Percentiles rank a stretch among this genome's conserved stretches.
Conservation (phyloP, 2,329 filamentous ascomycete genomes). For the Penicillium psychrosexuale region DNA sequence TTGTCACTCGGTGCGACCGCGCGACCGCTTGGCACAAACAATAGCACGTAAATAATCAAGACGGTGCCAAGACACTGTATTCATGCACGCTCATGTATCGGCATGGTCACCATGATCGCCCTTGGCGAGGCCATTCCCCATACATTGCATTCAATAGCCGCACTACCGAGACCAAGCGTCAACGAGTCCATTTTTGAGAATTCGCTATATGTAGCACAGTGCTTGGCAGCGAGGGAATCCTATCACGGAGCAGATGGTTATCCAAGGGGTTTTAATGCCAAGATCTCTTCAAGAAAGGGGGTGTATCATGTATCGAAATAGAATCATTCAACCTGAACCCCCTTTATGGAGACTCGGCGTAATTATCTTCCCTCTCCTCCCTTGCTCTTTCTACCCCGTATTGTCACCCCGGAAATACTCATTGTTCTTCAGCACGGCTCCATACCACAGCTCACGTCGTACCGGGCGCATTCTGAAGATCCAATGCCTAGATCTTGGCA, state of each 20-base stretch:
- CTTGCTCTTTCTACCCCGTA: slow-evolving; percentile 7
- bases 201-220: neutral
- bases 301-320: neutral
- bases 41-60: slow-evolving; percentile 6
- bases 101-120: slow-evolving; percentile 13
- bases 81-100: neutral
- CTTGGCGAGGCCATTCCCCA: slow-evolving; percentile 6
- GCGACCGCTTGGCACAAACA: slow-evolving; percentile 8
- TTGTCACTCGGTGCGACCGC: slow-evolving; percentile 6
- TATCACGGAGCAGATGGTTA: slow-evolving; percentile 1
- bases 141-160: slow-evolving; percentile 1
- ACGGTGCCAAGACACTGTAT: neutral
- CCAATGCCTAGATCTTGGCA: slow-evolving; percentile 11
- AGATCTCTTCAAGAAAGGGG: slow-evolving; percentile 2
- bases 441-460: neutral
- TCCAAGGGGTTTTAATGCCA: slow-evolving; percentile 1
- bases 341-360: slow-evolving; percentile 4
- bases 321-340: neutral
- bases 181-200: neutral
- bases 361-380: neutral
- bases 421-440: neutral
- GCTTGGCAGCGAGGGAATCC: slow-evolving; percentile 4
- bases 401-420: slow-evolving; percentile 2
- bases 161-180: neutral
- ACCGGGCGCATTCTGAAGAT: slow-evolving; percentile 10